Percentiles rank a stretch among this genome's conserved stretches.
Conservation (phyloP, 257 asterid genomes). For the Schizonepeta tenuifolia region DNA sequence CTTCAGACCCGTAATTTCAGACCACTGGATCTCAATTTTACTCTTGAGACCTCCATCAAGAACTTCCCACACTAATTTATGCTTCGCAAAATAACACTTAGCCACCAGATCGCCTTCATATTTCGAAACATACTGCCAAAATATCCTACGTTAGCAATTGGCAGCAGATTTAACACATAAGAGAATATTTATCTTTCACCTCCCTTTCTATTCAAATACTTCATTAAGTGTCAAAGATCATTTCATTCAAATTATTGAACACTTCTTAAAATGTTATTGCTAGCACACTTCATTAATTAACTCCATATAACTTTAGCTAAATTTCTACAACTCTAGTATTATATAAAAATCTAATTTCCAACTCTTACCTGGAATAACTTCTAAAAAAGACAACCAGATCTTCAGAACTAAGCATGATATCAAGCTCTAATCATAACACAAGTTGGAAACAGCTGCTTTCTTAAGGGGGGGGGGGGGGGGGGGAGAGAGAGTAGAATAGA, state of each 20-base stretch:
- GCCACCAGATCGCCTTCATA: constrained; percentile 92
- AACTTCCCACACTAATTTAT: constrained; percentile 93
- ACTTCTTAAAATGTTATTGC: neutral
- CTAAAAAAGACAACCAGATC: neutral
- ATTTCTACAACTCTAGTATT: neutral
- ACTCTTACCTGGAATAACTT: constrained; percentile 15
- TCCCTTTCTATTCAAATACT: neutral
- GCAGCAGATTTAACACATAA: constrained; percentile 16
- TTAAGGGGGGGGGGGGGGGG: too few species aligned
- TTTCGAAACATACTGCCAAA: constrained; percentile 69
- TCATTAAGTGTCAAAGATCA: constrained; percentile 16
- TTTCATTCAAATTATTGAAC: constrained; percentile 11
- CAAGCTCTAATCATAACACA: too few species aligned
- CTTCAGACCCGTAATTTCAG: constrained; percentile 70
- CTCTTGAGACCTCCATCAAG: constrained; percentile 85
- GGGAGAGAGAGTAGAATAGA: too few species aligned
- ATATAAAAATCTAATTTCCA: neutral
- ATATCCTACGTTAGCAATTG: constrained; percentile 31
- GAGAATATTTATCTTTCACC: neutral
- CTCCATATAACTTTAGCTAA: neutral
- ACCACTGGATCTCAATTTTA: constrained; percentile 90
- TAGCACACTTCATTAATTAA: neutral
- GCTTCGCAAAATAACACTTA: constrained; percentile 91
- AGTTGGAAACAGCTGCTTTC: too few species aligned
- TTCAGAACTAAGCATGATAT: too few species aligned